A percentile compares a stretch with the other conserved stretches of the same genome.
Conservation (phyloP, 768 basidiomycete genomes). For the Dentipellis sp. region DNA sequence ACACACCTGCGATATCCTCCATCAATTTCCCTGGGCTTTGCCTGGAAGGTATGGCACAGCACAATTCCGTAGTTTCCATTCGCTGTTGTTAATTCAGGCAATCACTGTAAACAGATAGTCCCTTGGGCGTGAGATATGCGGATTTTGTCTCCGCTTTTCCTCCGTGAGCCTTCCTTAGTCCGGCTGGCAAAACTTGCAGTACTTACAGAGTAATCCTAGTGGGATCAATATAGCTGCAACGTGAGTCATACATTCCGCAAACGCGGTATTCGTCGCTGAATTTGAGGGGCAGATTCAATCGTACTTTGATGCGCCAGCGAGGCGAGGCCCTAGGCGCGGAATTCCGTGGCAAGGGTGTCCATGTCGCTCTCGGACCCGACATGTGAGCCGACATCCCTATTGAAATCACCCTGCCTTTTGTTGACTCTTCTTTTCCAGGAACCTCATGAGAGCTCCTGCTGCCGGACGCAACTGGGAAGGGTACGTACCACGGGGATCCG, state of each 20-base stretch:
- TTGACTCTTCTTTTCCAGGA: background rate
- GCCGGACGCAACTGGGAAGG: conserved; percentile 43
- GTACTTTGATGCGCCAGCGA: conserved; percentile 52
- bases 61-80: background rate
- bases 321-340: conserved; percentile 59
- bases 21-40: conserved; percentile 17
- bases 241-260: conserved; percentile 12
- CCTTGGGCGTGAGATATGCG: conserved; percentile 30
- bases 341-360: conserved; percentile 57
- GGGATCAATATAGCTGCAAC: conserved; percentile 28
- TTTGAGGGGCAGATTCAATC: conserved; percentile 30
- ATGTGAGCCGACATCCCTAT: conserved; percentile 4
- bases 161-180: conserved; percentile 19
- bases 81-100: background rate
- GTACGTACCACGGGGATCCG: background rate
- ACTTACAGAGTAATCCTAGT: conserved; percentile 27
- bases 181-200: conserved; percentile 33
- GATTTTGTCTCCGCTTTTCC: conserved; percentile 39
- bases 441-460: conserved; percentile 15
- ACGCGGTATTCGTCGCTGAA: background rate
- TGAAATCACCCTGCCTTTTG: no score
- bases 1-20: conserved; percentile 11
- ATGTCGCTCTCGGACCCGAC: conserved; percentile 25
- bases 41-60: conserved; percentile 16
- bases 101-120: conserved; percentile 8